Evolutionary conservation across 768 basidiomycete species (phyloP), one percentile per base, ranked within the genome.

Genomic region (Serendipita sp.): DNA sequence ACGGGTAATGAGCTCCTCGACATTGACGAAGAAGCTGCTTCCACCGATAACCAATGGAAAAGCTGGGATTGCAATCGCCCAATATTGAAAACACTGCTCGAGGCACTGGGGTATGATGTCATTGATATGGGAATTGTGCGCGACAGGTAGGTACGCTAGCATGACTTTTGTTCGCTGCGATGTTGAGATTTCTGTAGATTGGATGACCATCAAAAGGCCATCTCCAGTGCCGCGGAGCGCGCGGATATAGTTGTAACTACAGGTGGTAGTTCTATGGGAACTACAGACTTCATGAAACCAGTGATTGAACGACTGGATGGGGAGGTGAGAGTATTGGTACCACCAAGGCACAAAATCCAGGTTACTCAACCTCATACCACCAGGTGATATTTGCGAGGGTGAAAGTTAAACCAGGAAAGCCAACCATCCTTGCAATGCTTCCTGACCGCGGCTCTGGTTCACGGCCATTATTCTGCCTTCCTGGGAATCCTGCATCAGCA

Each of bases 201-300:
- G 61, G 70, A 76, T 3, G 75, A 79, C 2, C 87, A 89, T 67
- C 76, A 83, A 22, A 70, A 71, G 9, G 80, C 81, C 2, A 77
- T 95, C 53, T 68, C 71, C 64, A 72, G 71, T 31, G 90, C 84
- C 0, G 74, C 88, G 4, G 74, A 78, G 41, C 68, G 70, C 20
- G 86, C 88, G 0, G 91, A 94, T 68, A 71, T 95, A 5, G 70
- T 95, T 14, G 73, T 94, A 11, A 87, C 88, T 0, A 95, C 91
- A 1, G 91, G 91, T 11, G 91, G 91, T 3, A 92, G 91, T 3
- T 90, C 88, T 1, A 94, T 94, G 91, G 91, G 91, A 0, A 80
- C 90, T 1, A 83, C 82, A 0, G 91, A 94, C 71, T 77, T 94
- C 22, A 73, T 95, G 42, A 93, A 94, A 71, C 91, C 91, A 1